phyloP scores from a whole-genome alignment of 2,329 filamentous ascomycete genomes.

The Daldinia sp. region DNA sequence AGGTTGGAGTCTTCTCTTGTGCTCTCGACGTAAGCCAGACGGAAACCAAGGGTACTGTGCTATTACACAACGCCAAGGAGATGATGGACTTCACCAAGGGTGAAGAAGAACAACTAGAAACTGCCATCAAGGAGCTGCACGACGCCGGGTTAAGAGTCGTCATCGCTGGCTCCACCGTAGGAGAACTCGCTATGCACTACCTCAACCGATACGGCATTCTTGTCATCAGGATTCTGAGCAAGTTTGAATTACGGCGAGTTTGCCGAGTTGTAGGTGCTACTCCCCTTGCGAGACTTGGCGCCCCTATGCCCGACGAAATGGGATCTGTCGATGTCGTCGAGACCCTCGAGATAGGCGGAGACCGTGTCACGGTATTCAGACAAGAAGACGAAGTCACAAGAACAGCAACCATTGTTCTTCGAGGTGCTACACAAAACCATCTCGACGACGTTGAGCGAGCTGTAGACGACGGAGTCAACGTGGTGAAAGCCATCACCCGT shows the following conservation, averaged over 20 bases:
- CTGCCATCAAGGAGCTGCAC: conserved; percentile 91
- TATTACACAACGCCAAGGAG: conserved; percentile 96
- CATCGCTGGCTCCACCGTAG: conserved; percentile 90
- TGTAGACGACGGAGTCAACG: conserved; percentile 97
- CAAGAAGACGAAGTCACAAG: conserved; percentile 93
- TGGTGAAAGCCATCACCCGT: conserved; percentile 96
- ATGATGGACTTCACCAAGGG: conserved; percentile 99
- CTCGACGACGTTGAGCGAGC: conserved; percentile 96
- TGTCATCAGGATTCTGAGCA: conserved; percentile 95
- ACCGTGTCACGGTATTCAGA: conserved; percentile 97
- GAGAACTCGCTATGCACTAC: conserved; percentile 96
- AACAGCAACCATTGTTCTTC: conserved; percentile 91
- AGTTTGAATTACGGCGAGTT: conserved; percentile 93
- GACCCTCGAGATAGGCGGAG: conserved; percentile 96
- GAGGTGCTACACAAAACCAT: conserved; percentile 97
- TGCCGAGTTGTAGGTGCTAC: conserved; percentile 97
- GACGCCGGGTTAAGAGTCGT: conserved; percentile 93
- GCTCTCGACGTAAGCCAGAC: conserved; percentile 95
- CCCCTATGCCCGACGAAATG: conserved; percentile 99
- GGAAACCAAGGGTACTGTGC: conserved; percentile 97
- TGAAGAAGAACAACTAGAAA: conserved; percentile 91
- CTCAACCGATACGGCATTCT: conserved; percentile 97
- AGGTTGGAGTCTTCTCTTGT: conserved; percentile 96
- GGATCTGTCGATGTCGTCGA: conserved; percentile 93
- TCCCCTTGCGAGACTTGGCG: conserved; percentile 91